Percentiles rank a stretch among this genome's conserved stretches.
phyloP scores from a whole-genome alignment of 345 rosid genomes.

The Mangifera indica region DNA sequence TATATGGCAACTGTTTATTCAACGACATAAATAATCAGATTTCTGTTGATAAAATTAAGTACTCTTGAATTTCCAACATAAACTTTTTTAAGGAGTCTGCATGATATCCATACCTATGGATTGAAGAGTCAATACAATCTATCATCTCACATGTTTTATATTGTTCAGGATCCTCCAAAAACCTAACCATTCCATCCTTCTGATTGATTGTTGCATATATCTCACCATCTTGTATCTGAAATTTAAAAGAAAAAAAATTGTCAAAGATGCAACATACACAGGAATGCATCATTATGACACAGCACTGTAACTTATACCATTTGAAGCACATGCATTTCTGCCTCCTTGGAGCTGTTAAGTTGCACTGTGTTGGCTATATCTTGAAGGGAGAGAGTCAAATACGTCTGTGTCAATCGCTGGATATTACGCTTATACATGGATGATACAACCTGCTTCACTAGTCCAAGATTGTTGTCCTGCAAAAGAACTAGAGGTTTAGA shows the following conservation, averaged over 20 bases:
- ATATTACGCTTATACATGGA: constrained; percentile 94
- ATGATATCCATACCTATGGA: constrained; percentile 65
- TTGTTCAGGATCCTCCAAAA: constrained; percentile 96
- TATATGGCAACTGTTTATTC: background rate
- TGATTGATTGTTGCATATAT: constrained; percentile 96
- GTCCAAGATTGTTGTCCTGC: constrained; percentile 94
- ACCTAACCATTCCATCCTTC: constrained; percentile 99
- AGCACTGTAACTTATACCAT: constrained; percentile 52
- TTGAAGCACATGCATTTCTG: constrained; percentile 97
- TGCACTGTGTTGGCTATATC: constrained; percentile 88
- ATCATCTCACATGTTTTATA: constrained; percentile 90
- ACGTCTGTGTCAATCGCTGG: constrained; percentile 90
- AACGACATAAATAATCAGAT: background rate
- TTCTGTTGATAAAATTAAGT: background rate
- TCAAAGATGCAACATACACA: constrained; percentile 1
- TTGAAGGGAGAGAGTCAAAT: constrained; percentile 93
- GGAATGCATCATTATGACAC: constrained; percentile 14
- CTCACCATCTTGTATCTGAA: constrained; percentile 94
- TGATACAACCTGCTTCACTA: constrained; percentile 87
- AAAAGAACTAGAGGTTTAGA: constrained; percentile 21
- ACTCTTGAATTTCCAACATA: background rate
- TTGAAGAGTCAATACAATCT: constrained; percentile 73
- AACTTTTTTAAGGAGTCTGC: background rate
- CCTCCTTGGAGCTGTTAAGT: constrained; percentile 76
- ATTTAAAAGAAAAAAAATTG: constrained; percentile 11